Base-by-base conservation (phyloP, 176 grass and related monocot species). In the Miscanthus lutarioriparius region DNA sequence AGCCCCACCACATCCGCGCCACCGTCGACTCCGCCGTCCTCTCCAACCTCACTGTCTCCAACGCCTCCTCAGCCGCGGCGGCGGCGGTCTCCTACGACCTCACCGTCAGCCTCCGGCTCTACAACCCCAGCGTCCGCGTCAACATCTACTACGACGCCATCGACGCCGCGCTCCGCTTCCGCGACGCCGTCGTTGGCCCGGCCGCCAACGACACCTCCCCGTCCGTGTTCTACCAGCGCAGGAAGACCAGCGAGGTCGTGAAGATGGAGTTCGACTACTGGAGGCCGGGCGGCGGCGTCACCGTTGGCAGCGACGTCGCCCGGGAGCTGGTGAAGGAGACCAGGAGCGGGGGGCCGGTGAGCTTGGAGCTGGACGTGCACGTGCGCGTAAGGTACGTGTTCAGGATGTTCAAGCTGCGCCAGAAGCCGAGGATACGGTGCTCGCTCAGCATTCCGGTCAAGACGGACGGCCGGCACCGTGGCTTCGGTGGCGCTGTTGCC, bases 141-240 rank as follows among this genome's bases (percentile, higher is more conserved):
- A 77, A 72, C 72, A 86, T 97, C 77, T 92, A 94, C 86, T 94
- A 94, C 77, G 92, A 94, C 87, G 22, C 77, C 63, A 74, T 94
- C 15, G 45, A 81, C 45, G 70, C 82, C 28, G 35, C 64, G 66
- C 88, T 90, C 83, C 85, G 80, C 1, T 73, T 80, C 17, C 27
- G 32, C 20, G 92, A 79, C 83, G 64, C 65, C 33, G 63, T 56
- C 6, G 76, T 92, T 20, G 72, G 83, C 67, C 79, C 76, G 17
- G 43, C 64, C 87, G 82, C 82, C n/a, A 62, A 15, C 54, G 45
- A 16, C 62, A 75, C 84, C 14, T 58, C 48, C 51, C 87, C 92
- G 5, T 36, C 86, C 25, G 71, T 36, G 26, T 88, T 86, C 58
- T 92, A 80, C 83, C 94, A 92, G 73, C 72, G n/a, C 2, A 41